These are phyloP conservation scores for Oenanthe javanica DNA, from an alignment of 140 eudicot species.

Conservation along the genomic window DNA sequence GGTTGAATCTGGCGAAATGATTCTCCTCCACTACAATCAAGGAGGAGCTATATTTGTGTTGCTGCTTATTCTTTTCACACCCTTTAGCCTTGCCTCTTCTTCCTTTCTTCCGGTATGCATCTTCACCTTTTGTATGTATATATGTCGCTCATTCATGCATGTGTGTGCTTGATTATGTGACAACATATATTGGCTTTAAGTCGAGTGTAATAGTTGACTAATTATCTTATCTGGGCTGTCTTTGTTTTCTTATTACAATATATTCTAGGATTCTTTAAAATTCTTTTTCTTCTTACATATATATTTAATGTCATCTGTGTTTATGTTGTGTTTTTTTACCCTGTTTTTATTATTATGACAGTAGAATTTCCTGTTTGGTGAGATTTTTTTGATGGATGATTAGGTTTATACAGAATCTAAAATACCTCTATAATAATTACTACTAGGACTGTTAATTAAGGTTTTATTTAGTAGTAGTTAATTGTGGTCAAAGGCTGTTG, in stretches of 20 bases:
- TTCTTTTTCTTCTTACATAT: background rate
- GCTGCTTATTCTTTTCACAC: slow-evolving; percentile 24
- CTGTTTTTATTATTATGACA: background rate
- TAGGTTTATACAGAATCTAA: background rate
- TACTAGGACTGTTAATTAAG: background rate
- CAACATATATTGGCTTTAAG: background rate
- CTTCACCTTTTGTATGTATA: too few relatives aligned
- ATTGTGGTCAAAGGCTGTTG: background rate
- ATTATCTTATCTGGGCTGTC: background rate
- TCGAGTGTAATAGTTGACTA: background rate
- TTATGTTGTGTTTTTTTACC: background rate
- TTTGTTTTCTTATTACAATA: background rate
- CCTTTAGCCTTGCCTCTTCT: slow-evolving; percentile 40
- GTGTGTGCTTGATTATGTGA: background rate
- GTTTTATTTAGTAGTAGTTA: background rate
- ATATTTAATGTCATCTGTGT: background rate
- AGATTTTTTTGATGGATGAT: background rate
- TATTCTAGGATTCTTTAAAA: background rate
- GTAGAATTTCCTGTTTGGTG: background rate
- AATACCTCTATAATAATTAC: background rate
- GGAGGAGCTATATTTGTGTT: slow-evolving; percentile 34
- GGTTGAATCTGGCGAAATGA: slow-evolving; percentile 21
- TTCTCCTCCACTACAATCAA: slow-evolving; percentile 27
- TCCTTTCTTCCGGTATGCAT: slow-evolving; percentile 21
- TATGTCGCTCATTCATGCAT: background rate